Conservation (phyloP, 768 basidiomycete genomes). For the Pholiota conissans region DNA sequence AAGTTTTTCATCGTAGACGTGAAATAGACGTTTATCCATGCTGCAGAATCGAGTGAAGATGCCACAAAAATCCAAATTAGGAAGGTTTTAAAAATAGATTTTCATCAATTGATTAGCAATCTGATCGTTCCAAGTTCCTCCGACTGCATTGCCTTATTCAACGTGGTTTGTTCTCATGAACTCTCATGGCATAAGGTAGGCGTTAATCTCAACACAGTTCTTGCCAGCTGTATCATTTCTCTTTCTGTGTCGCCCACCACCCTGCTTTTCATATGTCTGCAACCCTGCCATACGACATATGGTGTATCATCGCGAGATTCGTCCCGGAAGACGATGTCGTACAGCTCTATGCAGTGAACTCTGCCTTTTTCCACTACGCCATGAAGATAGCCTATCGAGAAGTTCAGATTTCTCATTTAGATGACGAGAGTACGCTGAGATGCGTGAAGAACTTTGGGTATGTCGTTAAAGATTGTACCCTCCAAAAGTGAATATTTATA, state of each 20-base stretch:
- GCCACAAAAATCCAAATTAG: too few species aligned
- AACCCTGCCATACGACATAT: neutral
- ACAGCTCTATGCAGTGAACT: too few species aligned
- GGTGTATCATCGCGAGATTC: neutral
- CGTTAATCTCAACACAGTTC: neutral
- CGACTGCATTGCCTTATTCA: too few species aligned
- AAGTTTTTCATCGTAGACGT: too few species aligned
- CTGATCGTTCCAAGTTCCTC: too few species aligned
- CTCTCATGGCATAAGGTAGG: neutral
- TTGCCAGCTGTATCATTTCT: neutral
- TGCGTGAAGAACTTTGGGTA: too few species aligned
- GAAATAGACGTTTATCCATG: neutral
- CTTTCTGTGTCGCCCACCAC: neutral
- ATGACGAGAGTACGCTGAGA: too few species aligned
- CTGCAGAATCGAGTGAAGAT: too few species aligned
- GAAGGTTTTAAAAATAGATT: neutral
- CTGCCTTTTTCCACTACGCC: too few species aligned
- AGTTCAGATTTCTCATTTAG: too few species aligned
- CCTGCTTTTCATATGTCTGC: neutral
- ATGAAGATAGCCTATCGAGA: too few species aligned
- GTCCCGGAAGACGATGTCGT: neutral
- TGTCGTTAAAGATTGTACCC: neutral
- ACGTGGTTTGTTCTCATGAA: too few species aligned
- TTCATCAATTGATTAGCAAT: neutral
- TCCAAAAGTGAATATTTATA: neutral